Conservation (phyloP, 768 basidiomycete genomes). For the Pleurotus tuber-regium region DNA sequence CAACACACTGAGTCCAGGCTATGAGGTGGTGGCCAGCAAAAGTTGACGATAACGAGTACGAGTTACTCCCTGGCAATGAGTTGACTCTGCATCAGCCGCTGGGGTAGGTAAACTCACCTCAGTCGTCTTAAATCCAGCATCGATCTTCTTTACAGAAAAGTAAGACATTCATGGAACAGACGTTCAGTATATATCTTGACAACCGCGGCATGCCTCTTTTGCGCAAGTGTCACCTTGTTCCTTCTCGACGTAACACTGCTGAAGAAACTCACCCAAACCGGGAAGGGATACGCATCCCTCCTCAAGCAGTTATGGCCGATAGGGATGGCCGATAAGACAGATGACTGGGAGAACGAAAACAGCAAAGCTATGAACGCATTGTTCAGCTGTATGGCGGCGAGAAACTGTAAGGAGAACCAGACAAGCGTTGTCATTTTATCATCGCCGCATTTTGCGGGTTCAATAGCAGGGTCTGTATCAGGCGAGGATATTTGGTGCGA, state of each 20-base stretch:
- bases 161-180: too few species aligned
- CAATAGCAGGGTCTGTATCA: constrained; percentile 17
- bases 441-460: constrained; percentile 23
- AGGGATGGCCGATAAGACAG: neutral
- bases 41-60: neutral
- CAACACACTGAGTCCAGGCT: too few species aligned
- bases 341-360: constrained; percentile 12
- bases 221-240: neutral
- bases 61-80: neutral
- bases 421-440: constrained; percentile 29
- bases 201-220: neutral
- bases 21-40: neutral
- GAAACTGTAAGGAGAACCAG: constrained; percentile 30
- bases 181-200: neutral
- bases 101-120: too few species aligned
- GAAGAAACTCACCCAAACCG: neutral
- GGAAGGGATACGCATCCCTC: neutral
- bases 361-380: constrained; percentile 9
- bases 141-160: too few species aligned
- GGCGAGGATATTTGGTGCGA: constrained; percentile 31
- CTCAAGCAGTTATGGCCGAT: neutral
- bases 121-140: too few species aligned
- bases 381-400: constrained; percentile 23
- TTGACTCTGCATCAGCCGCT: too few species aligned
- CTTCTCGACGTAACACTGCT: neutral